Evolutionary conservation across 2,329 filamentous ascomycete species (phyloP).

Genomic region (Whalleya microplaca): DNA sequence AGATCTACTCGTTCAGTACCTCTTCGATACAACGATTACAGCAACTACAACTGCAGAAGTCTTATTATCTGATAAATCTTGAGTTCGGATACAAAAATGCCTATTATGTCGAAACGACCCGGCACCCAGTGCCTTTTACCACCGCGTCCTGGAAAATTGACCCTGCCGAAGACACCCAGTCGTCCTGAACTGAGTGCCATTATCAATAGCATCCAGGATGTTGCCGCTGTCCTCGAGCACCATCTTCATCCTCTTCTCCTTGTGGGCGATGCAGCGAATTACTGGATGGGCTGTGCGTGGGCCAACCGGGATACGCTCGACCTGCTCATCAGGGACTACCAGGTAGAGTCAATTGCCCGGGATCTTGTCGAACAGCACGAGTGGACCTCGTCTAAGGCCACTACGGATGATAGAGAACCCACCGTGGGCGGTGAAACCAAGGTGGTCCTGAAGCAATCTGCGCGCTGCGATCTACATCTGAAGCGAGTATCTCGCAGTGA

Average conservation of each 20-base stretch:
- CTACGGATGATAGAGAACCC: neutral
- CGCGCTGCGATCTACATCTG: neutral
- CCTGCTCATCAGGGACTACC: neutral
- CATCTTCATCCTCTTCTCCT: neutral
- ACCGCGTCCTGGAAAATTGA: too few relatives aligned
- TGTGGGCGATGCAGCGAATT: neutral
- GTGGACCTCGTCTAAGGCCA: neutral
- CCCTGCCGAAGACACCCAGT: too few relatives aligned
- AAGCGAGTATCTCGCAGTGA: neutral
- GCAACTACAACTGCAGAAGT: too few relatives aligned
- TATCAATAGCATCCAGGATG: neutral
- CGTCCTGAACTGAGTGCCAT: neutral
- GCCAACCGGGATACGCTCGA: neutral
- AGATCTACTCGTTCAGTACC: too few relatives aligned
- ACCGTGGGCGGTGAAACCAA: neutral
- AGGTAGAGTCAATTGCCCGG: neutral
- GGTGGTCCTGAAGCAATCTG: neutral
- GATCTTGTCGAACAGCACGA: neutral
- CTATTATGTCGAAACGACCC: too few relatives aligned
- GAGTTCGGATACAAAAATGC: too few relatives aligned
- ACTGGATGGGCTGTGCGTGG: neutral
- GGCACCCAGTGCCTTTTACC: too few relatives aligned
- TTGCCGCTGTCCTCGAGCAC: neutral
- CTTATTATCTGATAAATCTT: too few relatives aligned
- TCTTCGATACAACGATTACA: too few relatives aligned